Conservation (phyloP, 768 basidiomycete genomes). For the Amylocystis lapponica region DNA sequence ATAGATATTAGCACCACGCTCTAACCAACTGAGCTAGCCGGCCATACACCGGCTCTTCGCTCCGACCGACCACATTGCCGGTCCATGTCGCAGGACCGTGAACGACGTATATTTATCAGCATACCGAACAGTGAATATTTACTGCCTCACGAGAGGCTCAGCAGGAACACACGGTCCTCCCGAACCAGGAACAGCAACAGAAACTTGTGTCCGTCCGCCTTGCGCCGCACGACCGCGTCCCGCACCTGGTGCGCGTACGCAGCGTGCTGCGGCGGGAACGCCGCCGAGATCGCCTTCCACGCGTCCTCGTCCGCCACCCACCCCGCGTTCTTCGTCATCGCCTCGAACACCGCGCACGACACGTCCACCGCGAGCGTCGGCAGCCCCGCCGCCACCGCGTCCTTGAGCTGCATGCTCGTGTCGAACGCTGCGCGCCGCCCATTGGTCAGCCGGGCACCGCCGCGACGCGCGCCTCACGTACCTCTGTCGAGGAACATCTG, state of each 20-base stretch:
- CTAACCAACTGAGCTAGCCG: conserved; percentile 94
- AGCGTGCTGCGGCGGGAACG: conserved; percentile 51
- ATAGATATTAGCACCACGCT: conserved; percentile 79
- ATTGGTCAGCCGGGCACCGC: not conserved
- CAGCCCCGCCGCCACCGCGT: conserved; percentile 46
- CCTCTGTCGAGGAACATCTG: conserved; percentile 66
- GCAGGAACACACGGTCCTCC: conserved; percentile 64
- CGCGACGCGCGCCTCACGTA: conserved; percentile 18
- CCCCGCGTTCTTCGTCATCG: conserved; percentile 45
- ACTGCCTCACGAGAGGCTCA: conserved; percentile 30
- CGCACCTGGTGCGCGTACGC: conserved; percentile 64
- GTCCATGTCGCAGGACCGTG: not conserved
- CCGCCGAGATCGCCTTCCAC: conserved; percentile 54
- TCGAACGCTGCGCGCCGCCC: conserved; percentile 52
- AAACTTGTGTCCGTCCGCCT: conserved; percentile 56
- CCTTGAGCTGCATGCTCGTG: conserved; percentile 49
- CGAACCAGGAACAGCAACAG: conserved; percentile 60
- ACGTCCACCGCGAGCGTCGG: conserved; percentile 75
- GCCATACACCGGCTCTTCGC: no score
- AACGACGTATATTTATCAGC: conserved; percentile 1
- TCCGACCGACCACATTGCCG: no score
- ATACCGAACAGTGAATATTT: not conserved
- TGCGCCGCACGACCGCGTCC: conserved; percentile 57
- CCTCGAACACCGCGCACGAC: conserved; percentile 51
- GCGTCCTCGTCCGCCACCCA: conserved; percentile 76